Evolutionary conservation across 1,284 basidiomycete species (phyloP).

Genomic region (Leucoagaricus sp.): DNA sequence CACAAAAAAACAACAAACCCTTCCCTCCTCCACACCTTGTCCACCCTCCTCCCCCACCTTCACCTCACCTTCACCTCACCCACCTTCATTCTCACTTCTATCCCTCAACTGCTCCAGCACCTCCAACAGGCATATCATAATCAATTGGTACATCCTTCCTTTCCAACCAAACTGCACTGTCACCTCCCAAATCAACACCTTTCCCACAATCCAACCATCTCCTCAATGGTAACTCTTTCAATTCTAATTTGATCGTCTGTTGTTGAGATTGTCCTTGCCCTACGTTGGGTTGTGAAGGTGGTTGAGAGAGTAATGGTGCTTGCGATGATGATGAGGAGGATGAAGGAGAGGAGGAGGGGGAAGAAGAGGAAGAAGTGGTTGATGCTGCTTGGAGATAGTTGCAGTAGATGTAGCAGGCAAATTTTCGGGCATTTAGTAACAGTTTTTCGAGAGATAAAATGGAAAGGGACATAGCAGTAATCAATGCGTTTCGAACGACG

Average conservation of each 20-base stretch:
- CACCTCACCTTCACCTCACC: too few species aligned
- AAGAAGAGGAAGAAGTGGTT: background rate
- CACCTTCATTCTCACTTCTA: too few species aligned
- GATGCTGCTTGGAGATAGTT: too few species aligned
- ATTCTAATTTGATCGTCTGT: slow-evolving; percentile 30
- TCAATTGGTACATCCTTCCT: slow-evolving; percentile 71
- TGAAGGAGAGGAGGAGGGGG: background rate
- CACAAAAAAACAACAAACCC: too few species aligned
- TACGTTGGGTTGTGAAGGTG: background rate
- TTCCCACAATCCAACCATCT: slow-evolving; percentile 63
- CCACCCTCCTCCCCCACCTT: too few species aligned
- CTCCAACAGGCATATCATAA: slow-evolving; percentile 57
- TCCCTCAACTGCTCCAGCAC: too few species aligned
- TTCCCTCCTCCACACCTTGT: too few species aligned
- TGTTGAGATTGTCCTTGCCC: background rate
- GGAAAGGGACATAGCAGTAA: too few species aligned
- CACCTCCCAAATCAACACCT: slow-evolving; percentile 63
- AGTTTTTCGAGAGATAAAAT: too few species aligned
- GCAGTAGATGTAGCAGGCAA: too few species aligned
- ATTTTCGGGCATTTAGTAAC: too few species aligned
- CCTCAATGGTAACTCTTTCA: slow-evolving; percentile 63
- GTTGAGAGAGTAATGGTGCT: background rate
- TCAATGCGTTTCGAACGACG: too few species aligned
- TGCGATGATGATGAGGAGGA: background rate
- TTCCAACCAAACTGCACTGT: slow-evolving; percentile 67